A percentile compares a stretch with the other conserved stretches of the same genome.
phyloP scores from a whole-genome alignment of 1,284 basidiomycete genomes.

The Tylopilus orsonianus region DNA sequence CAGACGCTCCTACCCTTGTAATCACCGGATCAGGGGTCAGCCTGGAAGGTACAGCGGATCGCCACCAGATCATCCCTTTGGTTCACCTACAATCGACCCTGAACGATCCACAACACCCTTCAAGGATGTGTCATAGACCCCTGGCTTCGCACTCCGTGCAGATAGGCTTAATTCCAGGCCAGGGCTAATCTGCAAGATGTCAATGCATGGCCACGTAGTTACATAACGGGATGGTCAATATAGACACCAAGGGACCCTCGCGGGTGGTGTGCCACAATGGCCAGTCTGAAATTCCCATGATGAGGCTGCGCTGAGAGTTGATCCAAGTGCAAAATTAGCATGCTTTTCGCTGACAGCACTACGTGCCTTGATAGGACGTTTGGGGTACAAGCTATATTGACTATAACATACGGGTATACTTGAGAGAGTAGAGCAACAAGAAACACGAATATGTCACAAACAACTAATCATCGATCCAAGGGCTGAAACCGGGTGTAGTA shows the following conservation, averaged over 20 bases:
- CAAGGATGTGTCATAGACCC: neutral
- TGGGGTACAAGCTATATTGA: neutral
- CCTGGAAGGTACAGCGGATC: too few relatives aligned
- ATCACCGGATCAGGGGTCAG: too few relatives aligned
- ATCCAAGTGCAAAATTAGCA: neutral
- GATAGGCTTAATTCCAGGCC: too few relatives aligned
- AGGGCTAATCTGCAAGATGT: too few relatives aligned
- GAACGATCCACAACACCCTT: neutral
- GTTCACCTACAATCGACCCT: neutral
- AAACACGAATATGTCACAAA: neutral
- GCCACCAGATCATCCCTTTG: too few relatives aligned
- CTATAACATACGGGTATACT: constrained; percentile 4
- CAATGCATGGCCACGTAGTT: neutral
- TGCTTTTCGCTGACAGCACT: neutral
- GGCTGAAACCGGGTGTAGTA: constrained; percentile 69
- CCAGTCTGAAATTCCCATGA: too few relatives aligned
- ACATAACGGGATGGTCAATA: neutral
- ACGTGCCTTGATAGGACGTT: neutral
- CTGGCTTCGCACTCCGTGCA: too few relatives aligned
- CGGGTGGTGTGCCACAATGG: neutral
- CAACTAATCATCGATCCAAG: constrained; percentile 34
- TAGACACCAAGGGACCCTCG: neutral
- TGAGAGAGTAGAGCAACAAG: neutral
- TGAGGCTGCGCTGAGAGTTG: too few relatives aligned
- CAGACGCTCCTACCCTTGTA: too few relatives aligned